Evolutionary conservation across 331 rosid species (phyloP).

Genomic region (Telfairia occidentalis): DNA sequence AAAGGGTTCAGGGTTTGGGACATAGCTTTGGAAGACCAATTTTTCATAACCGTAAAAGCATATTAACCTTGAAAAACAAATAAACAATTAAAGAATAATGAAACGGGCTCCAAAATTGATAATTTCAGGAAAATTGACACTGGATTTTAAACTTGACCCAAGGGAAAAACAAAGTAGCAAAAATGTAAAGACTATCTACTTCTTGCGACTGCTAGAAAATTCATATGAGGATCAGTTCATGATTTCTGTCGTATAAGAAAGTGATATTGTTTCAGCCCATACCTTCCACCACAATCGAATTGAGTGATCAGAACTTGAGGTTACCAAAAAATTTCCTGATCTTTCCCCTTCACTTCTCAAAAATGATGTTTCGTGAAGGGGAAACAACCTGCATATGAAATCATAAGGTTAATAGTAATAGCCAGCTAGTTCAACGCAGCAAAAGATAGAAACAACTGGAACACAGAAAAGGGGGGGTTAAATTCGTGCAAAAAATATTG

Average conservation of each 20-base stretch:
- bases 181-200: background rate
- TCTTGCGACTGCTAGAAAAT: background rate
- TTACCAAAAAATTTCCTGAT: constrained; percentile 42
- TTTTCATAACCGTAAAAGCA: background rate
- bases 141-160: background rate
- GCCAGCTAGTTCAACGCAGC: constrained; percentile 1
- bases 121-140: background rate
- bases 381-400: constrained; percentile 54
- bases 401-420: constrained; percentile 7
- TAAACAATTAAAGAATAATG: background rate
- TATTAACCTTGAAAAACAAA: background rate
- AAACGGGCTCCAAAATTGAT: background rate
- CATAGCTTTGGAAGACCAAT: background rate
- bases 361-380: constrained; percentile 36
- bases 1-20: background rate
- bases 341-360: constrained; percentile 22
- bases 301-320: constrained; percentile 70
- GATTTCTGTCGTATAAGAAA: background rate
- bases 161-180: background rate
- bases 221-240: background rate
- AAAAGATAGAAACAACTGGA: background rate
- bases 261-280: constrained; percentile 3
- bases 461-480: too few species aligned
- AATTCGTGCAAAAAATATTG: too few species aligned
- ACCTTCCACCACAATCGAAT: constrained; percentile 87